Percentiles rank a stretch among this genome's conserved stretches.
phyloP scores from a whole-genome alignment of 225 moss, liverwort and hornwort genomes.

The Climacium dendroides region DNA sequence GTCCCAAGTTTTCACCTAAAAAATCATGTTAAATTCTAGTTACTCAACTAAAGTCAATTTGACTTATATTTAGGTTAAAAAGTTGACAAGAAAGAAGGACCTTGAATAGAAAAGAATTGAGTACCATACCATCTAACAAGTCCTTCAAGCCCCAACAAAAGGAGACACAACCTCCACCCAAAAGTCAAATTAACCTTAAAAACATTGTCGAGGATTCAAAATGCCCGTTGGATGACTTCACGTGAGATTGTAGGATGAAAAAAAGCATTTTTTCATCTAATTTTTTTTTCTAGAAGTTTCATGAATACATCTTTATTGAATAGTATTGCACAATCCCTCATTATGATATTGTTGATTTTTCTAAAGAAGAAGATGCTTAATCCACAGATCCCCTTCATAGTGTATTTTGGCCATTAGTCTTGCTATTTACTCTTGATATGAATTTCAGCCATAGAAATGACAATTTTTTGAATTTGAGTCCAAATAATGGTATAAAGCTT shows the following conservation, averaged over 20 bases:
- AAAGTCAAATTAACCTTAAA: background rate
- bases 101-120: background rate
- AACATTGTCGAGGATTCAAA: background rate
- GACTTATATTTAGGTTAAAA: background rate
- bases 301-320: background rate
- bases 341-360: background rate
- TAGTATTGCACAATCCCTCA: background rate
- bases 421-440: background rate
- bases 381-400: fast-evolving
- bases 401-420: background rate
- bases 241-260: background rate
- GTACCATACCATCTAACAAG: fast-evolving
- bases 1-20: background rate
- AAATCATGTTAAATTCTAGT: too few species aligned
- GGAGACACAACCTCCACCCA: background rate
- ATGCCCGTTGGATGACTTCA: background rate
- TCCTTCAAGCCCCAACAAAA: fast-evolving
- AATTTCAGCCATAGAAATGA: too few species aligned
- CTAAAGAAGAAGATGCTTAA: background rate
- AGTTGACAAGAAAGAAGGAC: background rate
- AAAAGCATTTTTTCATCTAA: background rate
- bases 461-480: too few species aligned
- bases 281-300: background rate
- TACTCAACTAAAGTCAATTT: background rate
- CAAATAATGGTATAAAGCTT: too few species aligned